These are phyloP conservation scores for Pyrenochaeta sp. DNA, from an alignment of 2,329 filamentous ascomycete genomes.

Conservation along the genomic window DNA sequence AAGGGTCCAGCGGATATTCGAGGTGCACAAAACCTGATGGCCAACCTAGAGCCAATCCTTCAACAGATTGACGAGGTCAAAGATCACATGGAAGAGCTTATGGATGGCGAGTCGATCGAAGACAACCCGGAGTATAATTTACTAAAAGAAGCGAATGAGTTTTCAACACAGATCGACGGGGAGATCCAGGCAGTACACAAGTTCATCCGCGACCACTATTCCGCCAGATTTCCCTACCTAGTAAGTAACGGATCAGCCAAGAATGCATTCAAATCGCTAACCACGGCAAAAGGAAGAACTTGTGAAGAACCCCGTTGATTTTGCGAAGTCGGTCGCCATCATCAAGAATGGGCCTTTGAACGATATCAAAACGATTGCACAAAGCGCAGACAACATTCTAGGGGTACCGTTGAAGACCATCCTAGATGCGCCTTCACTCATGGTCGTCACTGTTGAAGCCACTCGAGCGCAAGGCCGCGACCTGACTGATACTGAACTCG, in stretches of 20 bases:
- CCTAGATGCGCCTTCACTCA: slow-evolving; percentile 86
- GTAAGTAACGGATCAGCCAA: no score
- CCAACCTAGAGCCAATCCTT: slow-evolving; percentile 79
- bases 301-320: slow-evolving; percentile 90
- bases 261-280: no score
- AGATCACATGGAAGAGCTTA: slow-evolving; percentile 75
- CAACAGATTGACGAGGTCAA: slow-evolving; percentile 63
- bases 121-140: slow-evolving; percentile 92
- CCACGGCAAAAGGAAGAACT: slow-evolving; percentile 67
- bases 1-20: slow-evolving; percentile 76
- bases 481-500: slow-evolving; percentile 77
- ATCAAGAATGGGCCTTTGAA: slow-evolving; percentile 92
- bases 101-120: slow-evolving; percentile 80
- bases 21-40: slow-evolving; percentile 81
- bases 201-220: slow-evolving; percentile 95
- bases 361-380: slow-evolving; percentile 81
- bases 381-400: slow-evolving; percentile 79
- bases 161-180: slow-evolving; percentile 91
- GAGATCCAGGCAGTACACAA: slow-evolving; percentile 96
- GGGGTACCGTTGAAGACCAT: slow-evolving; percentile 79
- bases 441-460: slow-evolving; percentile 95
- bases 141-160: slow-evolving; percentile 84
- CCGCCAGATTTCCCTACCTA: slow-evolving; percentile 88
- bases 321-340: slow-evolving; percentile 93
- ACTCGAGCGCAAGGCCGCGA: slow-evolving; percentile 85